phyloP scores from a whole-genome alignment of 441 rosid species.

The Metrosideros polymorpha region DNA sequence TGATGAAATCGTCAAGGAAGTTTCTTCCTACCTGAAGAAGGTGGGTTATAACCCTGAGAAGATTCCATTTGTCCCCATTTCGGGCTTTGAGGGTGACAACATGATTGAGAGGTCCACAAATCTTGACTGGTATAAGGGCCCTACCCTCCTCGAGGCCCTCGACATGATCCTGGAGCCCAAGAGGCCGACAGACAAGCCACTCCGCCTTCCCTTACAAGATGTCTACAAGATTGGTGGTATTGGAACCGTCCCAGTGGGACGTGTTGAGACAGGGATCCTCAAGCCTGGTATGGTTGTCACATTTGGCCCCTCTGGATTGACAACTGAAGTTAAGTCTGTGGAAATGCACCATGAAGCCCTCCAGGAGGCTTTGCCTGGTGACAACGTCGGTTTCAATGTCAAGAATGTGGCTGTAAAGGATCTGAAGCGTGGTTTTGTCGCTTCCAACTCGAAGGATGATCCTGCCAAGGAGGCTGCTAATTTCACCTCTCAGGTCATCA shows the following conservation, averaged over 20 bases:
- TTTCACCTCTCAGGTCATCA: not conserved
- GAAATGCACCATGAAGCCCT: not conserved
- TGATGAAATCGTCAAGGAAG: not conserved
- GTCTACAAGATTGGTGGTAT: conserved; percentile 1
- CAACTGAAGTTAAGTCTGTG: not conserved
- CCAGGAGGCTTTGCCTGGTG: not conserved
- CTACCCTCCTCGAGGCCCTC: not conserved
- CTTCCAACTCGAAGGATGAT: not conserved
- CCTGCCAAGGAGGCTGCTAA: not conserved
- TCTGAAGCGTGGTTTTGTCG: not conserved
- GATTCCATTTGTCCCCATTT: not conserved
- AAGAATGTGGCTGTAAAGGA: not conserved
- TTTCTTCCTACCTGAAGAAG: not conserved
- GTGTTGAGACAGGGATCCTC: not conserved
- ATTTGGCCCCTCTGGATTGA: not conserved
- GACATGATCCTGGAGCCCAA: not conserved
- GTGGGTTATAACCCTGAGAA: not conserved
- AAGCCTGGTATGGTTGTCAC: not conserved
- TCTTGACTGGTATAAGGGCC: conserved; percentile 1
- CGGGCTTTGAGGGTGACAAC: conserved; percentile 1
- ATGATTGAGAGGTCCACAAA: not conserved
- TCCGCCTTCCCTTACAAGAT: conserved; percentile 1
- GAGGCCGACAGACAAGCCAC: not conserved
- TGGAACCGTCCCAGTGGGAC: not conserved
- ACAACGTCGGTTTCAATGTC: not conserved